phyloP scores from a whole-genome alignment of 495 filamentous ascomycete species.

The Jackrogersella minutella region DNA sequence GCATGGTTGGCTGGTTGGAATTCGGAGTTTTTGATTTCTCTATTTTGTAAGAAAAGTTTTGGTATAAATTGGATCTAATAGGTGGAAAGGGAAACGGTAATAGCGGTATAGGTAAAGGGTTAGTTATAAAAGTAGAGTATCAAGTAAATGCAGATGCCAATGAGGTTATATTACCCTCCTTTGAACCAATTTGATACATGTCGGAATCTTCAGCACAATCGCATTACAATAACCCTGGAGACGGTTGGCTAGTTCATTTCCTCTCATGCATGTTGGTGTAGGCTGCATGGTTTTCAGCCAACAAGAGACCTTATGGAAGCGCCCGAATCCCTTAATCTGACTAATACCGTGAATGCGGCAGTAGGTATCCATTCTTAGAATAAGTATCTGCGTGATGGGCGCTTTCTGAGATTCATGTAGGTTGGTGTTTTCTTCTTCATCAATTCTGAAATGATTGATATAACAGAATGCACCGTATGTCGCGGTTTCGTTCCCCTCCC shows the following conservation, averaged over 20 bases:
- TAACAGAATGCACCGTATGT: not conserved
- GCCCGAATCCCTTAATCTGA: too few species aligned
- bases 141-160: too few species aligned
- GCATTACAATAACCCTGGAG: too few species aligned
- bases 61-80: conserved; percentile 12
- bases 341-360: too few species aligned
- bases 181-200: too few species aligned
- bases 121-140: conserved; percentile 8
- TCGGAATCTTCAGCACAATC: too few species aligned
- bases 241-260: not conserved
- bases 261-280: not conserved
- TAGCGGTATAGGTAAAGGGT: not conserved
- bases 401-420: too few species aligned
- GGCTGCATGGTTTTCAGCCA: not conserved
- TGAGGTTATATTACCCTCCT: too few species aligned
- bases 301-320: not conserved
- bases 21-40: conserved; percentile 13
- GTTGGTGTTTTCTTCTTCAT: too few species aligned
- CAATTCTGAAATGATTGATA: not conserved
- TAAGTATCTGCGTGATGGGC: too few species aligned
- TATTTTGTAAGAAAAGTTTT: not conserved
- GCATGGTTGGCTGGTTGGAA: conserved; percentile 1
- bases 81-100: conserved; percentile 23
- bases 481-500: not conserved
- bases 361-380: too few species aligned